A percentile compares a stretch with the other conserved stretches of the same genome.
Evolutionary conservation across 1,284 basidiomycete genomes (phyloP).

Genomic region (Malassezia sp.): DNA sequence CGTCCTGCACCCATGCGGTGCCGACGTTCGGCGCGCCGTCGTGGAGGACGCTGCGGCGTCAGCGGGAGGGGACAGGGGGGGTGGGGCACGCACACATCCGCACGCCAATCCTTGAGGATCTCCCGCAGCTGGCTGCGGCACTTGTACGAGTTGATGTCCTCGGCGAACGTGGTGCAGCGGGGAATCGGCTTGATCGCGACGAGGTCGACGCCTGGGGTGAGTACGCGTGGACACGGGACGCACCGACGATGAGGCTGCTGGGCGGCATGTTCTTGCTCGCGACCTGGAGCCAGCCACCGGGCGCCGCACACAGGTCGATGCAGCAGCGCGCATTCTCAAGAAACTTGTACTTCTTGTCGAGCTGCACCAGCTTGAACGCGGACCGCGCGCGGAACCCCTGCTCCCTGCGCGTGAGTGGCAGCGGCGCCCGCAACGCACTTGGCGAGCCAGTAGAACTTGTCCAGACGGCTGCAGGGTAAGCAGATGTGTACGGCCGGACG

Average conservation of each 20-base stretch:
- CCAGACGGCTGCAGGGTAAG: conserved; percentile 29
- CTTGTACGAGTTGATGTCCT: conserved; percentile 86
- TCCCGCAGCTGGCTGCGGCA: conserved; percentile 76
- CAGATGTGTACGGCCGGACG: background rate
- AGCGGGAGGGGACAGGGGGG: background rate
- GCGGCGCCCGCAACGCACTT: conserved; percentile 37
- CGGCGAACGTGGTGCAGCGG: conserved; percentile 76
- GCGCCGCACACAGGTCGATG: conserved; percentile 96
- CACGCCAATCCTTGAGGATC: conserved; percentile 97
- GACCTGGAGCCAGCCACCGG: conserved; percentile 98
- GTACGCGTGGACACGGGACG: background rate
- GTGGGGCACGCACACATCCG: no score
- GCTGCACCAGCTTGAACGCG: conserved; percentile 96
- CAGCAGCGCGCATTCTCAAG: conserved; percentile 82
- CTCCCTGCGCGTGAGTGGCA: conserved; percentile 50
- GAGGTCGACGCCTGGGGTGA: conserved; percentile 60
- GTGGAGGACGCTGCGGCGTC: conserved; percentile 64
- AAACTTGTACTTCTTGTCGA: conserved; percentile 95
- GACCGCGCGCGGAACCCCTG: conserved; percentile 99
- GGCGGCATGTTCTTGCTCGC: conserved; percentile 96
- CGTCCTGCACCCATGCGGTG: conserved; percentile 98
- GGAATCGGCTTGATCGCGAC: conserved; percentile 94
- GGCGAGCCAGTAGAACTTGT: conserved; percentile 49
- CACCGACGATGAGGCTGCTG: conserved; percentile 83
- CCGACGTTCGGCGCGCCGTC: conserved; percentile 99